Base-by-base conservation (phyloP, 768 basidiomycete genomes). In the Phlebiopsis gigantea region DNA sequence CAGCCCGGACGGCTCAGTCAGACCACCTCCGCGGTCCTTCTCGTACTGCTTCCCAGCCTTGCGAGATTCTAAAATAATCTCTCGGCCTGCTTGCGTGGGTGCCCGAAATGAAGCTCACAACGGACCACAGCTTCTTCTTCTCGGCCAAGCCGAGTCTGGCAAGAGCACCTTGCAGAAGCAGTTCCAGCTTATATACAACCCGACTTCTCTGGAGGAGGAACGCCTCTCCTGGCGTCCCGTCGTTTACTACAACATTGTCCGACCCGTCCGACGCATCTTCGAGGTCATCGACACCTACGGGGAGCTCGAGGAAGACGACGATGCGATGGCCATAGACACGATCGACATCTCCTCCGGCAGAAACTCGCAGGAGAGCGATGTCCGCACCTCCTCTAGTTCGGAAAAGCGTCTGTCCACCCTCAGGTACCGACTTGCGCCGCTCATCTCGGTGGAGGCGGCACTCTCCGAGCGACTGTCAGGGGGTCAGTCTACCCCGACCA, bases 161-260 rank as follows among this genome's bases (percentile, higher is more conserved):
- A 93, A 93, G 71, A 90, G 88, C 1, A 93, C 90, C 1, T 76
- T 92, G 8, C 87, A 87, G 65, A 91, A 91, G 66, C 89, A 92
- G 68, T 90, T 92, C 65, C 88, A 92, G 66, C 76, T 91, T 1
- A 84, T 84, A 68, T 89, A 90, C 65, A 85, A 87, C 21, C 83
- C 87, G 2, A 77, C 80, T 56, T 74, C 84, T 0, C 79, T 92
- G 31, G 87, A 91, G 44, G 72, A 76, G 50, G 86, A 88, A 71
- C 83, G 87, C 22, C 79, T 83, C 0, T 82, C 81, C 3, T 93
- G 91, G 90, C 79, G 82, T 19, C 83, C 87, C 2, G 83, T 91
- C 28, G 84, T 93, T 28, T 90, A 88, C 71, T 85, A 88, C 75
- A 93, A 93, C 72, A 77, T 92, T 54, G 70, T 72, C 41, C 69